Conservation (phyloP, 495 filamentous ascomycete genomes). For the Hyaloscypha finlandica region DNA sequence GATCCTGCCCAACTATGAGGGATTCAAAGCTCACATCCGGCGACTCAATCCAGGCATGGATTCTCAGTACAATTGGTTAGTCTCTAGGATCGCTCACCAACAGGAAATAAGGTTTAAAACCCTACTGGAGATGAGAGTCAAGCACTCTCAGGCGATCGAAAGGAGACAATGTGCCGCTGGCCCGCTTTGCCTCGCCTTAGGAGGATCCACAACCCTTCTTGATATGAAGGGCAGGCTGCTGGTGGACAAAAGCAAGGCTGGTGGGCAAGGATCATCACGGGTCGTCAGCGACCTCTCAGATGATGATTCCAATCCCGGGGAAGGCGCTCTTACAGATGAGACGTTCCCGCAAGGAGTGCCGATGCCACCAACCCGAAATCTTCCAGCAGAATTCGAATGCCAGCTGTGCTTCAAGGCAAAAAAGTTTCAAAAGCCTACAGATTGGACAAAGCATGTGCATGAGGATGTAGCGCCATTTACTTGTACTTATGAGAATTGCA, state of each 20-base stretch:
- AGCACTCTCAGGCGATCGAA: too few relatives aligned
- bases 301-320: conserved; percentile 53
- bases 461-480: conserved; percentile 95
- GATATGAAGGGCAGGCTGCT: too few relatives aligned
- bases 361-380: conserved; percentile 70
- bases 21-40: conserved; percentile 75
- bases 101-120: conserved; percentile 78
- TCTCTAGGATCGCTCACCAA: conserved; percentile 79
- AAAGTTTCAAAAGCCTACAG: conserved; percentile 89
- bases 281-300: conserved; percentile 45
- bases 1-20: conserved; percentile 71
- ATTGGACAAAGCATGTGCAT: conserved; percentile 97
- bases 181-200: too few relatives aligned
- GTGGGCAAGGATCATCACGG: conserved; percentile 34
- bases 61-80: conserved; percentile 54
- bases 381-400: conserved; percentile 92
- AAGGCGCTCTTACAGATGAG: conserved; percentile 66
- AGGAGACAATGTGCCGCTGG: too few relatives aligned
- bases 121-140: conserved; percentile 56
- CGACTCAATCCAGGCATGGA: conserved; percentile 63
- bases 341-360: conserved; percentile 83
- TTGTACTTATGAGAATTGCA: conserved; percentile 83
- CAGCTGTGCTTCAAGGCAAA: conserved; percentile 87
- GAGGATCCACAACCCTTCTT: too few relatives aligned
- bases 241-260: too few relatives aligned